These are phyloP conservation scores for Trichoderma semiorbis DNA, from an alignment of 2,329 filamentous ascomycete species.

Conservation along the genomic window DNA sequence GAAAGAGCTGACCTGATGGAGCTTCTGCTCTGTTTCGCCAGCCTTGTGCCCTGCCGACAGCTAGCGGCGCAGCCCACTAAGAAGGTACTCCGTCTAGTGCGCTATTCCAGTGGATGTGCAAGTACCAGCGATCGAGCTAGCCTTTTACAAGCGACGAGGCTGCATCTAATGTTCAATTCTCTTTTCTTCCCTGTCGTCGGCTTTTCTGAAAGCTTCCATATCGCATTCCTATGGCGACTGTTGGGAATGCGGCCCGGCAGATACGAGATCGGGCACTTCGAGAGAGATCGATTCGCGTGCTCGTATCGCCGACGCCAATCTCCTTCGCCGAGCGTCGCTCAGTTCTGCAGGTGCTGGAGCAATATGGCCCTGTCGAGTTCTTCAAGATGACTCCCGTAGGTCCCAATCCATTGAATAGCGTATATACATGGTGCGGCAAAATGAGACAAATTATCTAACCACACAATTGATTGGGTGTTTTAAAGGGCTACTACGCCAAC, in stretches of 20 bases:
- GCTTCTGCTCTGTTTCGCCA: neutral
- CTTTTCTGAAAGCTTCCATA: neutral
- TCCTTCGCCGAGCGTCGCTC: conserved; percentile 54
- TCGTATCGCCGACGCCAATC: conserved; percentile 49
- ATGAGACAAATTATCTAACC: neutral
- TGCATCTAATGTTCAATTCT: neutral
- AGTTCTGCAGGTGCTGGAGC: conserved; percentile 50
- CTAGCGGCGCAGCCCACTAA: neutral
- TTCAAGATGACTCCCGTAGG: conserved; percentile 41
- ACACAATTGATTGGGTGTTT: conserved; percentile 7
- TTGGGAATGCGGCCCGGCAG: conserved; percentile 16
- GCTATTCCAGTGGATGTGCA: neutral
- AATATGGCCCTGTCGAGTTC: conserved; percentile 47
- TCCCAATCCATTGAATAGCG: neutral
- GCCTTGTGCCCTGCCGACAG: conserved; percentile 7
- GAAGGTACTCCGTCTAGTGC: neutral
- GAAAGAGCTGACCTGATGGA: neutral
- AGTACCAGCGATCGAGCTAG: neutral
- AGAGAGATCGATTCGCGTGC: conserved; percentile 46
- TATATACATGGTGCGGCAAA: neutral
- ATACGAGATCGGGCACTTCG: conserved; percentile 17
- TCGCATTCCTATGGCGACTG: conserved; percentile 18
- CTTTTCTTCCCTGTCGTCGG: neutral
- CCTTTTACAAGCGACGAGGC: neutral
- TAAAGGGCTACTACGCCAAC: conserved; percentile 44